Base-by-base conservation (phyloP, 2,329 filamentous ascomycete genomes). In the Cladosporium sp. region DNA sequence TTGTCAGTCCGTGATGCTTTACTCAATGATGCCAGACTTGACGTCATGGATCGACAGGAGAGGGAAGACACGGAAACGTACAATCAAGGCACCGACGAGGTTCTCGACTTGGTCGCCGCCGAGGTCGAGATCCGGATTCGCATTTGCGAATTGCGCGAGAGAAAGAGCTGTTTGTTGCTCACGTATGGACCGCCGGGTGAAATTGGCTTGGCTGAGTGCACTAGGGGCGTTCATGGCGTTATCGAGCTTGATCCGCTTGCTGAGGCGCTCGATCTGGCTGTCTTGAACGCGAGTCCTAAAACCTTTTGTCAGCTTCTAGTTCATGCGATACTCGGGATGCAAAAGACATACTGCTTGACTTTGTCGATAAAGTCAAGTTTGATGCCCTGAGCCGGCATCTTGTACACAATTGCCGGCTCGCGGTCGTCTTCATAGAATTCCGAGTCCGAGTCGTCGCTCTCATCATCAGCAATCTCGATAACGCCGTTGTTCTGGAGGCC, bases 81-180 rank as follows among this genome's bases (percentile, higher is more conserved):
- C 84, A 58, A 86, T 74, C 58, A 88, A 74, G 49, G 80, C 76
- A 55, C 80, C 74, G 49, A 84, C 74, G 54, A 88, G 75, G 46
- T 68, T 69, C 51, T 74, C 67, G 38, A 76, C 65, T 46, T 73
- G 73, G 53, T 76, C 67, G 43, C 66, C 63, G 53, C 64, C 71
- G 46, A 83, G 64, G 32, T 74, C 72, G 46, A 80, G 72, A 19
- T 77, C 74, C 49, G 70, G 69, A 56, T 76, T 72, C 58, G 75
- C 74, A 51, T 74, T 74, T 44, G 76, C 72, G 35, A 88, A 72
- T 56, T 79, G 77, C 42, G 78, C 74, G 32, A 89, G 74, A 55
- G 81, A 83, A 55, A 88, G 74, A 4, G 83, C 84, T 41, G 82
- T 78, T 63, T 87, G 84, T 63, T 85, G 78, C 66, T 87, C 81